Base-by-base conservation (phyloP, 768 basidiomycete genomes). In the Suillus fuscotomentosus region DNA sequence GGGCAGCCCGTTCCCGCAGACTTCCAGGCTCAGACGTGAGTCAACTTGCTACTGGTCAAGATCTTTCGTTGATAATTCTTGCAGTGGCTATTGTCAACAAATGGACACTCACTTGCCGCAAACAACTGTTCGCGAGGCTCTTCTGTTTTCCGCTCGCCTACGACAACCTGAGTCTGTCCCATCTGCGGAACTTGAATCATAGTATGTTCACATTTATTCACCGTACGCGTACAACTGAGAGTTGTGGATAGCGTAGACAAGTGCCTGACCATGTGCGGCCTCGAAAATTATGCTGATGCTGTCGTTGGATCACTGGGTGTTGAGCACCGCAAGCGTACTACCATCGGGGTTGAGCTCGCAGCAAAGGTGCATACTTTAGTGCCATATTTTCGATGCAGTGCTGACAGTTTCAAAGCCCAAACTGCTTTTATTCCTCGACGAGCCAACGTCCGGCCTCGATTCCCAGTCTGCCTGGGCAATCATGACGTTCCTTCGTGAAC, bases 61-160 rank as follows among this genome's bases (percentile, higher is more conserved):
- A 42, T 42, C 10, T 20, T 13, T 59, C 41, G n/a, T 9, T 48
- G 17, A 65, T 43, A 5, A 13, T 14, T 3, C 22, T 48, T 64
- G 9, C 41, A 88, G 86, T 54, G 92, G 91, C 0, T 94, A 92
- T 70, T 90, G 88, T 65, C 93, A 96, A 70, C 95, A 97, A 71
- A 85, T 86, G 81, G 92, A 94, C 68, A 89, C 87, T 0, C 94
- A 95, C 76, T 81, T 90, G 22, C 83, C 86, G 31, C 86, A 88
- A 9, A 77, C 86, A 2, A 95, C 92, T 8, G 92, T 95, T 15
- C 84, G 91, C 34, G 92, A 95, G 70, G 92, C 93, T 1, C 78
- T 95, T 10, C 76, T 86, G 47, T 90, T 93, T 76, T 94, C 92
- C 1, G 94, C 93, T 3, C 85, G 83, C 60, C 79, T 95, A 41